Evolutionary conservation across 2,329 filamentous ascomycete species (phyloP).

Genomic region (Biscogniauxia mediterranea): DNA sequence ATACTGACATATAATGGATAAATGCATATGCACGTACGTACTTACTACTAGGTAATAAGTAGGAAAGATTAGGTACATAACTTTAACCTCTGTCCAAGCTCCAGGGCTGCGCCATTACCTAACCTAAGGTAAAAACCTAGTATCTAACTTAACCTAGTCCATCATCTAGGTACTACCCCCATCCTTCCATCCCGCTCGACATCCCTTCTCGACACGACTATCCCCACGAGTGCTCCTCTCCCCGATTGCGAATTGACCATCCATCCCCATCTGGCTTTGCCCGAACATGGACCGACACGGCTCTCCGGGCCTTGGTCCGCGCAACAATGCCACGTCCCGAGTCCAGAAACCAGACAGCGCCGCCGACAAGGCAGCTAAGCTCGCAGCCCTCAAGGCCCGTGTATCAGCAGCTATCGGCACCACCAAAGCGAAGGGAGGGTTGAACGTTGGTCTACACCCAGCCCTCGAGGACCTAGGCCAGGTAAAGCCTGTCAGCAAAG

Average conservation of each 20-base stretch:
- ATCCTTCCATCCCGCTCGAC: no score
- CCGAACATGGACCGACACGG: conserved; percentile 51
- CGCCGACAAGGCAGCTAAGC: conserved; percentile 63
- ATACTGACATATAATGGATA: neutral
- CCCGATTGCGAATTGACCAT: neutral
- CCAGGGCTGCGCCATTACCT: neutral
- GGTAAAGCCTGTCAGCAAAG: conserved; percentile 27
- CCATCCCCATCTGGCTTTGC: neutral
- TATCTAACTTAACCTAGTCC: no score
- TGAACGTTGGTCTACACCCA: conserved; percentile 66
- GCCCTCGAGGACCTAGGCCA: conserved; percentile 53
- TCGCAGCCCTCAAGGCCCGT: conserved; percentile 76
- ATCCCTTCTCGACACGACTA: neutral
- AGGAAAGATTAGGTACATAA: no score
- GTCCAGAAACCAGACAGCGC: conserved; percentile 56
- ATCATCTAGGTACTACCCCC: no score
- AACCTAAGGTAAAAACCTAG: neutral
- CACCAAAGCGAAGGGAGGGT: conserved; percentile 45
- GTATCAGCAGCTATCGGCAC: conserved; percentile 71
- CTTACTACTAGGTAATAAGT: no score
- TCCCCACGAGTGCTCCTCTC: neutral
- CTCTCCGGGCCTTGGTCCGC: conserved; percentile 53
- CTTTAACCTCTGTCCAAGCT: no score
- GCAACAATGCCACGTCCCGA: conserved; percentile 52
- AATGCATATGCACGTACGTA: neutral